Evolutionary conservation across 2,329 filamentous ascomycete species (phyloP), one percentile per base, ranked within the genome.

Genomic region (Trichoderma aggressivum): DNA sequence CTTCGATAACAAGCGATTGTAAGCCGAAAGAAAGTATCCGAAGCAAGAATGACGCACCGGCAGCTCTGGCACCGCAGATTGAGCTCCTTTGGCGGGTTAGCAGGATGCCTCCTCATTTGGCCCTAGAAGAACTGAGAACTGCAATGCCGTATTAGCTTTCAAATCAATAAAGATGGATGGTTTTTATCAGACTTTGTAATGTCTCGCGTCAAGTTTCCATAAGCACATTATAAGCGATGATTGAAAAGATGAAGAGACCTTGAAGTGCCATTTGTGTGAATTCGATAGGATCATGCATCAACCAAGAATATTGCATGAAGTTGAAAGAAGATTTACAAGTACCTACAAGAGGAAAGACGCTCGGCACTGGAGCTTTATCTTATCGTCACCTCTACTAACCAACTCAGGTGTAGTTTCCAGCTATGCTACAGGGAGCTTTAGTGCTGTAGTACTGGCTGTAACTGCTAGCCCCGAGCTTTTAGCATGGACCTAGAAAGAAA

Each of bases 331-430:
- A 10, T n/a, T n/a, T n/a, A n/a, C n/a, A n/a, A n/a, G n/a, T n/a
- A 32, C 30, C 30, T 1, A n/a, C n/a, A 50, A 50, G 43, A 43
- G 39, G 43, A 47, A 11, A 21, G 43, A 24, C 24, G 7, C 28
- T n/a, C 12, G 10, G n/a, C n/a, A n/a, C n/a, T n/a, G 7, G 39
- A 64, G 56, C 65, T 69, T 61, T 69, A 69, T 69, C 65, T 69
- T 61, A 69, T 69, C 65, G n/a, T n/a, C 8, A n/a, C 53, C 64
- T 36, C 56, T 69, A 69, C 56, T 69, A 69, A 26, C 65, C 65
- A 28, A 28, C 65, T 53, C 56, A n/a, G 56, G 65, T 56, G 34
- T 68, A 67, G 64, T 12, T 43, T 43, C 39, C 39, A 43, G 39
- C 39, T 43, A 43, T 18, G 16, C 18, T 18, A 43, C 36, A 43